A percentile compares a stretch with the other conserved stretches of the same genome.
Conservation (phyloP, 2,329 filamentous ascomycete species). For the Neonectria ditissima region DNA sequence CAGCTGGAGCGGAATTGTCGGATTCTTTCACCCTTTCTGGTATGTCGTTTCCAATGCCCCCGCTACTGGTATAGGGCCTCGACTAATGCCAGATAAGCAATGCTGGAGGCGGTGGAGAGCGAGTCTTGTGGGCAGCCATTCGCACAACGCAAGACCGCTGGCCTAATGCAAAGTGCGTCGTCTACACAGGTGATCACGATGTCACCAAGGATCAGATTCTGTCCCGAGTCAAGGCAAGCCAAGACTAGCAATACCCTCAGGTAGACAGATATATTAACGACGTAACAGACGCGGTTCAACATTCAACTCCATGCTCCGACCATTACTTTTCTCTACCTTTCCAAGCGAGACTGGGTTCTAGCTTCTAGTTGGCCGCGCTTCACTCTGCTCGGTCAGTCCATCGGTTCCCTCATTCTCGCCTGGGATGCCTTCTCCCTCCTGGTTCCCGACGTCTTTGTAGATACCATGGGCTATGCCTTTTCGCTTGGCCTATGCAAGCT, state of each 20-base stretch:
- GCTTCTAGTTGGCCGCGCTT: slow-evolving; percentile 90
- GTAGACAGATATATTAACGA: slow-evolving; percentile 23
- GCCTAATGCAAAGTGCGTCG: slow-evolving; percentile 88
- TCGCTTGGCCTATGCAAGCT: slow-evolving; percentile 84
- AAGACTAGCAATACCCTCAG: not conserved
- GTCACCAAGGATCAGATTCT: slow-evolving; percentile 85
- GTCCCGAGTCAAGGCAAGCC: slow-evolving; percentile 75
- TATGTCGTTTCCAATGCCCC: slow-evolving; percentile 54
- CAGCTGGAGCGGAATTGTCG: slow-evolving; percentile 86
- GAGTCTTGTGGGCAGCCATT: slow-evolving; percentile 96
- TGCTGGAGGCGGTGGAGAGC: slow-evolving; percentile 93
- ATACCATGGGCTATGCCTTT: slow-evolving; percentile 99
- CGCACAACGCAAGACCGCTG: slow-evolving; percentile 89
- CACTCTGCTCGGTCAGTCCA: slow-evolving; percentile 91
- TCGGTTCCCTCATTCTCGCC: slow-evolving; percentile 87
- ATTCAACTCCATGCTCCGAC: slow-evolving; percentile 87
- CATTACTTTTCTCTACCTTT: slow-evolving; percentile 89
- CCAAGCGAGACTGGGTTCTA: slow-evolving; percentile 87
- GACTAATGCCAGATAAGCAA: slow-evolving; percentile 69
- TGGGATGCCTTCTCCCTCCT: slow-evolving; percentile 94
- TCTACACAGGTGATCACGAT: slow-evolving; percentile 96
- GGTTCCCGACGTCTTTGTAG: slow-evolving; percentile 92
- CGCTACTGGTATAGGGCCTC: slow-evolving; percentile 4
- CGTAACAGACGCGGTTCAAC: slow-evolving; percentile 82
- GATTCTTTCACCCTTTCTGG: slow-evolving; percentile 99